phyloP scores from a whole-genome alignment of 1,139 yeast genomes.

The Yamadazyma oceani region DNA sequence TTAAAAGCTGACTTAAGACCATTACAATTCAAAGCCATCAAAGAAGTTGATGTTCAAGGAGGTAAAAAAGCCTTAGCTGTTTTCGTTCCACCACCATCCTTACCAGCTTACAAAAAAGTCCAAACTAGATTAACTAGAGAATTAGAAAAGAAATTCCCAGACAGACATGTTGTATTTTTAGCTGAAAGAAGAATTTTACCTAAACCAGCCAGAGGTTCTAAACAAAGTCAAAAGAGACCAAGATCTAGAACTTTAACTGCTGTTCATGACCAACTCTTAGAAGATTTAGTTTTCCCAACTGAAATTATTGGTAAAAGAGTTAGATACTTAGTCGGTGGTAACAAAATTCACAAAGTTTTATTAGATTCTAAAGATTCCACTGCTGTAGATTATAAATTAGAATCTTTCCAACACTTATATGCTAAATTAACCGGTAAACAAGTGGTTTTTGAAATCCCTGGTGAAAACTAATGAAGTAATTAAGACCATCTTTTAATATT shows the following conservation, averaged over 20 bases:
- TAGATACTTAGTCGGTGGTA: conserved; percentile 98
- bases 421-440: conserved; percentile 99
- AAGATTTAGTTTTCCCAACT: conserved; percentile 99
- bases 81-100: conserved; percentile 97
- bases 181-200: conserved; percentile 99
- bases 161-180: conserved; percentile 98
- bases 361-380: conserved; percentile 98
- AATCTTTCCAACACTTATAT: conserved; percentile 99
- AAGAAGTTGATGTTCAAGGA: conserved; percentile 96
- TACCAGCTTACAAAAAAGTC: conserved; percentile 93
- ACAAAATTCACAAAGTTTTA: conserved; percentile 97
- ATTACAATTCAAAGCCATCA: conserved; percentile 97
- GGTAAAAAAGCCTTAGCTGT: conserved; percentile 99
- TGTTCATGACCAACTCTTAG: conserved; percentile 98
- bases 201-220: conserved; percentile 90
- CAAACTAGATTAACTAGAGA: conserved; percentile 98
- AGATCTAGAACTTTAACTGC: conserved; percentile 99
- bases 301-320: conserved; percentile 99
- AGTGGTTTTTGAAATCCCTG: conserved; percentile 97
- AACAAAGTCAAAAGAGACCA: conserved; percentile 98
- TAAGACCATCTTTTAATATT: too few relatives aligned
- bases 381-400: conserved; percentile 98
- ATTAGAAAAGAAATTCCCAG: conserved; percentile 99
- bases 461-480: conserved; percentile 54
- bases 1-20: conserved; percentile 98